Conservation (phyloP, 106 monocot species). For the Vanilla planifolia region DNA sequence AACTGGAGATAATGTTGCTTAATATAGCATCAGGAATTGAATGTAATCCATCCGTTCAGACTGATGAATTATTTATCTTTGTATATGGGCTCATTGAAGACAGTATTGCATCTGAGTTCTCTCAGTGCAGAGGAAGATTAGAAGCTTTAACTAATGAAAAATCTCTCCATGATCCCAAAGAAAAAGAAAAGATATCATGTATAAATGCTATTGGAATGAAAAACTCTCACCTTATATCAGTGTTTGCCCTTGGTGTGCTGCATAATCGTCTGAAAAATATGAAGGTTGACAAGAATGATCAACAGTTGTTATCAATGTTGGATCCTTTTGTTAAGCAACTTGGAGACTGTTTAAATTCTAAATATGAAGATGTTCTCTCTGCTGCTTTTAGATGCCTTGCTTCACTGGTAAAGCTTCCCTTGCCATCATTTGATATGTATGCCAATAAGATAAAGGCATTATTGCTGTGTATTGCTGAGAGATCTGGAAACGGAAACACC, state of each 20-base stretch:
- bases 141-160: constrained; percentile 8
- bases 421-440: constrained; percentile 53
- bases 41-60: constrained; percentile 57
- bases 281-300: constrained; percentile 60
- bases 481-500: constrained; percentile 41
- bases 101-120: constrained; percentile 13
- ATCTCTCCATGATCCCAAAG: not conserved
- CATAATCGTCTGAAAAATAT: constrained; percentile 65
- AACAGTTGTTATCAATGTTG: constrained; percentile 56
- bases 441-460: constrained; percentile 68
- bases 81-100: constrained; percentile 88
- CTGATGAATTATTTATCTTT: constrained; percentile 62
- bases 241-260: constrained; percentile 76
- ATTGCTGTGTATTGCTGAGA: constrained; percentile 70
- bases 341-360: constrained; percentile 58
- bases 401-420: constrained; percentile 54
- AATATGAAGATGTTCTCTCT: constrained; percentile 70
- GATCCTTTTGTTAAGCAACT: constrained; percentile 77
- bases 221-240: constrained; percentile 54
- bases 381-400: constrained; percentile 63
- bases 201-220: constrained; percentile 5
- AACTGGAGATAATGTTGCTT: constrained; percentile 60
- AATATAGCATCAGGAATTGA: constrained; percentile 72
- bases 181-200: not conserved
- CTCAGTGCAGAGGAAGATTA: constrained; percentile 5